A percentile compares a stretch with the other conserved stretches of the same genome.
Evolutionary conservation across 2,329 filamentous ascomycete genomes (phyloP).

Genomic region (Akanthomyces dipterigenus): DNA sequence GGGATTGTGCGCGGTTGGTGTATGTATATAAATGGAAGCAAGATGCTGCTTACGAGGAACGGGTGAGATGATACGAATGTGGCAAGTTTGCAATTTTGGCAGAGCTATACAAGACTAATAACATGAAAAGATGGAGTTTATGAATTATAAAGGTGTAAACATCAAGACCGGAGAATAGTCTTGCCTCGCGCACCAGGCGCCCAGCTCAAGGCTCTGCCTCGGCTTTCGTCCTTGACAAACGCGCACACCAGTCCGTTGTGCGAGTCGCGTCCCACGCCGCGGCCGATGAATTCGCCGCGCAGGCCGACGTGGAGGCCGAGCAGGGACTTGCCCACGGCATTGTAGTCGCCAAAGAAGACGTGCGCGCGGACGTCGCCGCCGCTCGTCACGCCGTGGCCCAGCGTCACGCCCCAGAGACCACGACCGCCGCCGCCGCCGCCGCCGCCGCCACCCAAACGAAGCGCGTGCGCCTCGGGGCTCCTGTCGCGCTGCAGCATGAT

Average conservation of each 20-base stretch:
- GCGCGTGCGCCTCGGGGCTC: conserved; percentile 40
- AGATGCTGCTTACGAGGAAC: neutral
- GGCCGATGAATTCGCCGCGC: conserved; percentile 37
- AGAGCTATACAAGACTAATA: neutral
- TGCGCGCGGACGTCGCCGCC: conserved; percentile 38
- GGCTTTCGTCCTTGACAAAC: conserved; percentile 17
- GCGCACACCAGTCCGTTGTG: conserved; percentile 33
- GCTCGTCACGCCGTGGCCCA: conserved; percentile 48
- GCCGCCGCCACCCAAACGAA: conserved; percentile 29
- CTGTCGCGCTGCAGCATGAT: conserved; percentile 44
- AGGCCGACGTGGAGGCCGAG: conserved; percentile 25
- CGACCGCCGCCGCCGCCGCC: conserved; percentile 15
- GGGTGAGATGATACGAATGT: neutral
- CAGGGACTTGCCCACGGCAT: conserved; percentile 34
- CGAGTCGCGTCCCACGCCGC: conserved; percentile 33
- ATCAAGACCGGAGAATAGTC: neutral
- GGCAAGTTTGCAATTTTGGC: neutral
- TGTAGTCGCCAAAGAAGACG: conserved; percentile 48
- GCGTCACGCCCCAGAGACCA: conserved; percentile 49
- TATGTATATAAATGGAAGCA: neutral
- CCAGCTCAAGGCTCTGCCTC: conserved; percentile 20
- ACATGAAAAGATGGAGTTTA: neutral
- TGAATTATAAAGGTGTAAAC: neutral
- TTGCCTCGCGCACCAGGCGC: neutral
- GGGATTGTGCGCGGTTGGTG: neutral